A percentile compares a stretch with the other conserved stretches of the same genome.
Conservation (phyloP, 2,329 filamentous ascomycete species). For the Daldinia eschscholtzii region DNA sequence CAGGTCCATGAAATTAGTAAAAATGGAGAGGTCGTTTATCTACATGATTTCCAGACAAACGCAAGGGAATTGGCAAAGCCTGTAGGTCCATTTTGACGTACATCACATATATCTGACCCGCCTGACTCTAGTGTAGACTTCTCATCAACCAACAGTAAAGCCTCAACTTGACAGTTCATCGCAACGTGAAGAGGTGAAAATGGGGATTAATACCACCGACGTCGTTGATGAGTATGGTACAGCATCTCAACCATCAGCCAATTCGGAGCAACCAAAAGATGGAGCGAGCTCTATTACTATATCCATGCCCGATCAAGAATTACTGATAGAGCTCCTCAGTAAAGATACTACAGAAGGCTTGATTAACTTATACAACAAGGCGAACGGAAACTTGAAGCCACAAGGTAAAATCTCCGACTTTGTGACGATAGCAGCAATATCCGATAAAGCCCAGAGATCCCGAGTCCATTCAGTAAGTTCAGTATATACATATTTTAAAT, state of each 20-base stretch:
- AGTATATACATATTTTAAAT: background rate
- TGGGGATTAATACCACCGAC: background rate
- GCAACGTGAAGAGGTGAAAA: constrained; percentile 1
- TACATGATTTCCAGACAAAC: constrained; percentile 64
- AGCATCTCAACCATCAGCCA: background rate
- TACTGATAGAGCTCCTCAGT: constrained; percentile 46
- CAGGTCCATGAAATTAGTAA: constrained; percentile 89
- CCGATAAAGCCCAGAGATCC: constrained; percentile 48
- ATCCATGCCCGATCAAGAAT: constrained; percentile 40
- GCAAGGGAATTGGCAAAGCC: constrained; percentile 46
- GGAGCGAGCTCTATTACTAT: constrained; percentile 30
- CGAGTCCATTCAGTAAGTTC: constrained; percentile 61
- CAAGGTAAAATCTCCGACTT: constrained; percentile 37
- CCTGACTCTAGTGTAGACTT: constrained; percentile 13
- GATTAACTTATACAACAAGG: constrained; percentile 45
- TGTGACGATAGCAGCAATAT: constrained; percentile 48
- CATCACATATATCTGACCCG: constrained; percentile 1
- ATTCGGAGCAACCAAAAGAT: constrained; percentile 20
- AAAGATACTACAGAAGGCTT: constrained; percentile 45
- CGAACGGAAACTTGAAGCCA: constrained; percentile 41
- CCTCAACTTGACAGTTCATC: constrained; percentile 16
- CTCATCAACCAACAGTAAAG: constrained; percentile 23
- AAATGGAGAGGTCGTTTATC: constrained; percentile 80
- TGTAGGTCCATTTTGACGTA: constrained; percentile 28
- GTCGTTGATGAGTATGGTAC: constrained; percentile 3